Percentiles rank a stretch among this genome's conserved stretches.
Evolutionary conservation across 805 yeast genomes (phyloP).

Genomic region (Zygosaccharomyces siamensis): DNA sequence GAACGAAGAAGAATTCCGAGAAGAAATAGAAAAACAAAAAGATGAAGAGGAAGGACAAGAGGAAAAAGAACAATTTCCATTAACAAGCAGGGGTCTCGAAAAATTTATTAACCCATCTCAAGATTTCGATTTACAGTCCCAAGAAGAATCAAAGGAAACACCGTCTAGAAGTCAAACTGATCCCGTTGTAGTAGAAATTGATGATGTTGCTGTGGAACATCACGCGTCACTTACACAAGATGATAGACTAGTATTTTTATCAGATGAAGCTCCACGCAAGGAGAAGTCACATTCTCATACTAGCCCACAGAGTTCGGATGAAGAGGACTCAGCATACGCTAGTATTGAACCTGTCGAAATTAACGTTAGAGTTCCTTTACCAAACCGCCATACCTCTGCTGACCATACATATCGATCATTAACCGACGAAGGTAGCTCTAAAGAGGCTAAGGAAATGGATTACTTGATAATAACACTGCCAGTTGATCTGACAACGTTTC

Average conservation of each 20-base stretch:
- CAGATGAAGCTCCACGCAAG: conserved; percentile 9
- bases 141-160: not conserved
- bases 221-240: conserved; percentile 19
- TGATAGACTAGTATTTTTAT: conserved; percentile 18
- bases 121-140: not conserved
- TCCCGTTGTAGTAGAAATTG: conserved; percentile 23
- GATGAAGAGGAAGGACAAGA: not conserved
- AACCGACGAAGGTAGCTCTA: not conserved
- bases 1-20: not conserved
- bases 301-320: conserved; percentile 1
- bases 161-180: conserved; percentile 5
- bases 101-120: conserved; percentile 6
- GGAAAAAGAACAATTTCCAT: not conserved
- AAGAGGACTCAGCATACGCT: conserved; percentile 9
- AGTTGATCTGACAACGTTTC: not conserved
- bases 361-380: conserved; percentile 16
- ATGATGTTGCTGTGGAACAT: conserved; percentile 19
- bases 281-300: not conserved
- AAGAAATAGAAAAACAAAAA: not conserved
- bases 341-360: conserved; percentile 16
- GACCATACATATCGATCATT: conserved; percentile 8
- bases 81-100: conserved; percentile 2
- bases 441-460: not conserved
- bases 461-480: not conserved
- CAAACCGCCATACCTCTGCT: conserved; percentile 1